A percentile compares a stretch with the other conserved stretches of the same genome.
Conservation (phyloP, 495 filamentous ascomycete genomes). For the Penicillium riverlandense region DNA sequence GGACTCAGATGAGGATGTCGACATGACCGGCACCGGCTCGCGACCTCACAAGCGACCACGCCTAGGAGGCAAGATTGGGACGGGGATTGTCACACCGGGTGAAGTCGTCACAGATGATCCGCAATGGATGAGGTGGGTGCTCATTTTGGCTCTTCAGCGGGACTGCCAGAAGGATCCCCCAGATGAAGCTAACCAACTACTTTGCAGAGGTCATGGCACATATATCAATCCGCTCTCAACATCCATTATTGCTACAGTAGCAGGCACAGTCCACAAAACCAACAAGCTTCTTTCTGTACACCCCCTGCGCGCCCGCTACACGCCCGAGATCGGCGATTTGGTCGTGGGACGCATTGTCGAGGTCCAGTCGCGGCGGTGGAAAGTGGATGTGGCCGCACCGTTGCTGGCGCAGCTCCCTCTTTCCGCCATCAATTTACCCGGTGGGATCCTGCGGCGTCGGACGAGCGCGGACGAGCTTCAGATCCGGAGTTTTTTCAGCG, state of each 20-base stretch:
- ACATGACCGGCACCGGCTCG: constrained; percentile 35
- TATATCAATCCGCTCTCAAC: constrained; percentile 52
- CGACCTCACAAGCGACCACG: constrained; percentile 33
- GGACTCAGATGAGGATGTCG: constrained; percentile 57
- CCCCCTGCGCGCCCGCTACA: constrained; percentile 88
- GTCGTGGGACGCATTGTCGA: constrained; percentile 90
- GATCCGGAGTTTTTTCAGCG: constrained; percentile 85
- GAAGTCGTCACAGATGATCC: constrained; percentile 82
- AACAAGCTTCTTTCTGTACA: constrained; percentile 93
- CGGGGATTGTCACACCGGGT: constrained; percentile 76
- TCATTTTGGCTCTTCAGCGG: too few relatives aligned
- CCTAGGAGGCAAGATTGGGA: constrained; percentile 20
- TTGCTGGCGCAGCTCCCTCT: constrained; percentile 78
- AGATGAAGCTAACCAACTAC: constrained; percentile 4
- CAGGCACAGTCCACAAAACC: constrained; percentile 78
- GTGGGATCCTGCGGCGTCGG: constrained; percentile 82
- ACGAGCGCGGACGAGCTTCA: constrained; percentile 94
- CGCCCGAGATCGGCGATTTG: constrained; percentile 89
- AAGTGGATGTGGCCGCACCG: constrained; percentile 81
- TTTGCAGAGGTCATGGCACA: constrained; percentile 71
- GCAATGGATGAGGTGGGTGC: constrained; percentile 86
- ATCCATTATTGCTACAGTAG: constrained; percentile 76
- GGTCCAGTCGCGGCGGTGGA: constrained; percentile 86
- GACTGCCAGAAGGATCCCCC: not conserved
- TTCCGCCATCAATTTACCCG: constrained; percentile 86